Evolutionary conservation across 2,329 filamentous ascomycete genomes (phyloP), one percentile per base, ranked within the genome.

Genomic region (Helminthosporium solani): DNA sequence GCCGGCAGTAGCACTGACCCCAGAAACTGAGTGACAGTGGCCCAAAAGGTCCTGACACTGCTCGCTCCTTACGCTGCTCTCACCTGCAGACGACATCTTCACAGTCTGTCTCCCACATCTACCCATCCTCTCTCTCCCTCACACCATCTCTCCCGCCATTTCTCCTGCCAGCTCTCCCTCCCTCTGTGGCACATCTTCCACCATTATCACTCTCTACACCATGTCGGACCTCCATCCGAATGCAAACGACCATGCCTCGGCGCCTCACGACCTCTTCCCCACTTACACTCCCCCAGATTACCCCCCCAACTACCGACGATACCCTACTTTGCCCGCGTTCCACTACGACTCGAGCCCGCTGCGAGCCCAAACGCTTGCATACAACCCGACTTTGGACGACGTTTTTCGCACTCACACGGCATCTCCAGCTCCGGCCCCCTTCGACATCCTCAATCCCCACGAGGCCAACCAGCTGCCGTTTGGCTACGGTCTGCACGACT

Each of bases 361-460:
- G 12, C 4, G 16, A 36, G 34, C 18, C 20, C 20, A 14, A 14
- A 31, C 7, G 3, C 20, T 36, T 16, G 20, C 43, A 19, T 20
- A 42, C 30, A 30, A 38, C 44, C 31, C 49, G 40, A 34, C 47
- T 34, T 44, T 56, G 23, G 20, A 54, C 46, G 51, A 59, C n/a
- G 43, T 47, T 28, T 52, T 55, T 37, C 52, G 41, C 31, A 15
- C 47, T n/a, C 34, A 53, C 9, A 52, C 54, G 30, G 43, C 58
- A 27, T 48, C 58, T 7, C 51, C 58, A 2, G 11, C 47, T 20
- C 53, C 40, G 55, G 65, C 62, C 54, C 57, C 66, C 45, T 58
- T 63, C 52, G 54, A 50, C 50, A 60, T 66, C 40, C 58, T 68
- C 47, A 64, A 67, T 44, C 54, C 58, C 11, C 38, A 56, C 34